These are phyloP conservation scores for Aspergillus amoenus DNA, from an alignment of 2,329 filamentous ascomycete species.

Conservation along the genomic window DNA sequence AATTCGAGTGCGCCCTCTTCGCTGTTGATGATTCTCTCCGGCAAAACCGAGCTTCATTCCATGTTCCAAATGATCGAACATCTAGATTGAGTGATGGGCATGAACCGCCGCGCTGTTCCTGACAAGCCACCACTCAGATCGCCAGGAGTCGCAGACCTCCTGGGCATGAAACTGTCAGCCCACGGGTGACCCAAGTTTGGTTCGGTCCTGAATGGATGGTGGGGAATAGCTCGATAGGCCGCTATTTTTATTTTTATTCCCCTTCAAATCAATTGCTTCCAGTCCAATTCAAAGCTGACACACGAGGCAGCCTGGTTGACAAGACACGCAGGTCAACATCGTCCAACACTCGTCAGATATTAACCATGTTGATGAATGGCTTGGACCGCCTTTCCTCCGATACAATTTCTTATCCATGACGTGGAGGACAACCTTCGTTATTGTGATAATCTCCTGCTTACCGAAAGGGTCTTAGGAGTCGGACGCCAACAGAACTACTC, in stretches of 20 bases:
- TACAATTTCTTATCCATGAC: background rate
- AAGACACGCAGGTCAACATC: background rate
- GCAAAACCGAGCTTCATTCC: background rate
- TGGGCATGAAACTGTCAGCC: conserved; percentile 5
- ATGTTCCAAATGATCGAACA: background rate
- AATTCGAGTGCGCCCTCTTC: background rate
- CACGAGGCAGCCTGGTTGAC: background rate
- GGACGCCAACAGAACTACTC: background rate
- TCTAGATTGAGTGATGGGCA: conserved; percentile 3
- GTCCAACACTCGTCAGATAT: background rate
- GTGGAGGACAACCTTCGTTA: background rate
- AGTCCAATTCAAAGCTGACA: background rate
- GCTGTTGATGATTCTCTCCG: background rate
- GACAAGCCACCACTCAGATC: background rate
- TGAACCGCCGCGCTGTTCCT: background rate
- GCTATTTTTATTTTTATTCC: conserved; percentile 8
- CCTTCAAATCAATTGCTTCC: background rate
- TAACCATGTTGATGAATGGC: background rate
- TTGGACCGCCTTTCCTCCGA: background rate
- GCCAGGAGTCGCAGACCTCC: background rate
- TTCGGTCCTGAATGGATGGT: background rate
- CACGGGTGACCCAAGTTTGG: background rate
- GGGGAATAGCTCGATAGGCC: background rate
- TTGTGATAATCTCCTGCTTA: conserved; percentile 6
- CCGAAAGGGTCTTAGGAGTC: conserved; percentile 1